Evolutionary conservation across 1,139 yeast species (phyloP).

Genomic region (Candida mesenterica): DNA sequence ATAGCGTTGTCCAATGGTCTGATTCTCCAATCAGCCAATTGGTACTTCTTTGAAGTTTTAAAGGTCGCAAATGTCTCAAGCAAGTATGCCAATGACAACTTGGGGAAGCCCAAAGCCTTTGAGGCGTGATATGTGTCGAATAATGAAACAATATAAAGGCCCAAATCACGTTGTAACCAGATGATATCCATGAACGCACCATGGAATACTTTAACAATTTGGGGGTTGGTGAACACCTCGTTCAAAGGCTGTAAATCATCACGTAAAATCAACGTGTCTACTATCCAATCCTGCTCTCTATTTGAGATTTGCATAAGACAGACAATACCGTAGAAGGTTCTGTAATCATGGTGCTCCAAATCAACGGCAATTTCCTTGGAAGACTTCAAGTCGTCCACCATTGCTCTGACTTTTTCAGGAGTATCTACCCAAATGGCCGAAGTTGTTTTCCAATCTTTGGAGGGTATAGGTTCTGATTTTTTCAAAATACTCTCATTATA

Average conservation of each 20-base stretch:
- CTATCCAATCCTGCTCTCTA: slow-evolving; percentile 76
- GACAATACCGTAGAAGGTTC: slow-evolving; percentile 87
- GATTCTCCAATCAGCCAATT: slow-evolving; percentile 94
- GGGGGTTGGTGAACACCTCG: slow-evolving; percentile 75
- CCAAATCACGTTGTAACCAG: slow-evolving; percentile 96
- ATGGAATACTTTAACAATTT: slow-evolving; percentile 82
- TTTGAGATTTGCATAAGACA: slow-evolving; percentile 93
- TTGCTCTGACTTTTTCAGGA: slow-evolving; percentile 45
- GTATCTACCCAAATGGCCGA: slow-evolving; percentile 73
- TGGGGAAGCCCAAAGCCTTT: slow-evolving; percentile 71
- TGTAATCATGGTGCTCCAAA: slow-evolving; percentile 91
- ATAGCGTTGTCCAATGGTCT: slow-evolving; percentile 80
- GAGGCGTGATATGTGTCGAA: slow-evolving; percentile 96
- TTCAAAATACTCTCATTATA: slow-evolving; percentile 62
- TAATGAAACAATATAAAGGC: slow-evolving; percentile 81
- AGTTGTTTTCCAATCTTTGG: slow-evolving; percentile 64
- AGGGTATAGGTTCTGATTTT: slow-evolving; percentile 50
- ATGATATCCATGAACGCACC: slow-evolving; percentile 97
- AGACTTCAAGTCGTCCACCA: slow-evolving; percentile 53
- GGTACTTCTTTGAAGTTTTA: slow-evolving; percentile 90
- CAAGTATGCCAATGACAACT: slow-evolving; percentile 79
- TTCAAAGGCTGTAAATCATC: slow-evolving; percentile 70
- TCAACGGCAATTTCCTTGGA: slow-evolving; percentile 85
- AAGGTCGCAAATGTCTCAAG: slow-evolving; percentile 80
- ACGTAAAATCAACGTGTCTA: slow-evolving; percentile 74